Conservation (phyloP, 2,329 filamentous ascomycete species). For the Scopulariopsis brevicaulis region DNA sequence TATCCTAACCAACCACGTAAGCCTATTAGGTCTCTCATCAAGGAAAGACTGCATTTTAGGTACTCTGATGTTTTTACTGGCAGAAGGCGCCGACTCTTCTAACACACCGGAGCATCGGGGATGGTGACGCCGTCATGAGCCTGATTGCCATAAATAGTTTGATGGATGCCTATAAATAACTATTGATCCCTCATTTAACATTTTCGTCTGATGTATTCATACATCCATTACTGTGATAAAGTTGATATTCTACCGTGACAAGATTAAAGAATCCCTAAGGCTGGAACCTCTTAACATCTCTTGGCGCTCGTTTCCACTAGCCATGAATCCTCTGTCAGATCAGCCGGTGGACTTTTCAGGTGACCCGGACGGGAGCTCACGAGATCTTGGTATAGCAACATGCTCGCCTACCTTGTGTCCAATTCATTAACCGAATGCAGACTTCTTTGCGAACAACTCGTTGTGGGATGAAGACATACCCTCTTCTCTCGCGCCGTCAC, state of each 20-base stretch:
- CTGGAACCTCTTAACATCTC: not conserved
- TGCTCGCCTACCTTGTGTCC: not conserved
- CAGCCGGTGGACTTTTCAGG: not conserved
- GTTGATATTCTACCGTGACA: not conserved
- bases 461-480: not conserved
- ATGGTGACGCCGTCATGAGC: too few species aligned
- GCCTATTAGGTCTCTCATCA: not conserved
- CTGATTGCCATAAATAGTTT: too few species aligned
- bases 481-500: not conserved
- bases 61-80: not conserved
- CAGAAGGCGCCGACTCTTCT: too few species aligned
- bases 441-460: not conserved
- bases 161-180: not conserved
- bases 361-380: not conserved
- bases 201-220: not conserved
- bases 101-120: too few species aligned
- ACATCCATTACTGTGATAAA: not conserved
- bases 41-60: not conserved
- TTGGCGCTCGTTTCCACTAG: not conserved
- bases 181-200: not conserved
- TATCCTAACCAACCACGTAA: not conserved
- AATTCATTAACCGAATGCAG: not conserved
- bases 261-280: not conserved
- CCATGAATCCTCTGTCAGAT: not conserved
- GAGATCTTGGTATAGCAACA: not conserved